Conservation (phyloP, 1,284 basidiomycete species). For the Microbotryum silenes-acaulis region DNA sequence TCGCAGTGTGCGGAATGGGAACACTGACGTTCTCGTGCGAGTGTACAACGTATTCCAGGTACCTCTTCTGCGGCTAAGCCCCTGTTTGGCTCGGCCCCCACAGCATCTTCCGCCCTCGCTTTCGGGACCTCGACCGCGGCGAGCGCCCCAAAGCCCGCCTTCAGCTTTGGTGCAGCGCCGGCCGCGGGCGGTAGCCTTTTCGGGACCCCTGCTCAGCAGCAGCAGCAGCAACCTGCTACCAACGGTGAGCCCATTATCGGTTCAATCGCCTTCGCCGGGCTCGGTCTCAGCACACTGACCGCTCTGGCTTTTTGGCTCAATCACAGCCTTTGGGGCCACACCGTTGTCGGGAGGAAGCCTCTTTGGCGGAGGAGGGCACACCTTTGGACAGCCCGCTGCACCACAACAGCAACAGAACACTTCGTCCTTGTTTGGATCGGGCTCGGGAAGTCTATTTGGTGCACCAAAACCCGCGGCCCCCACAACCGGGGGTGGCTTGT, state of each 20-base stretch:
- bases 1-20: too few species aligned
- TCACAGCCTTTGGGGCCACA: constrained; percentile 26
- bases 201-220: constrained; percentile 12
- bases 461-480: constrained; percentile 39
- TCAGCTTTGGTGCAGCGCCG: constrained; percentile 28
- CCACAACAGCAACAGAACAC: too few species aligned
- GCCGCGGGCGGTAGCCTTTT: constrained; percentile 20
- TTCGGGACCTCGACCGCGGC: constrained; percentile 14
- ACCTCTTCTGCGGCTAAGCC: constrained; percentile 20
- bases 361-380: constrained; percentile 14
- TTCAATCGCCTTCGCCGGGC: not conserved
- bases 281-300: not conserved
- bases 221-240: constrained; percentile 18
- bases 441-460: constrained; percentile 12
- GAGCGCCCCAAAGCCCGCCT: constrained; percentile 12
- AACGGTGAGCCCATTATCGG: constrained; percentile 5
- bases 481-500: constrained; percentile 16
- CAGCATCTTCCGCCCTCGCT: constrained; percentile 13
- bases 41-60: not conserved
- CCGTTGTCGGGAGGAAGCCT: constrained; percentile 40
- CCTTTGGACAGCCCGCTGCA: constrained; percentile 42
- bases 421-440: too few species aligned
- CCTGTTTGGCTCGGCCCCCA: constrained; percentile 22
- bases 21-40: too few species aligned
- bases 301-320: constrained; percentile 3